phyloP scores from a whole-genome alignment of 148 eudicot species.

The Silene uniflora region DNA sequence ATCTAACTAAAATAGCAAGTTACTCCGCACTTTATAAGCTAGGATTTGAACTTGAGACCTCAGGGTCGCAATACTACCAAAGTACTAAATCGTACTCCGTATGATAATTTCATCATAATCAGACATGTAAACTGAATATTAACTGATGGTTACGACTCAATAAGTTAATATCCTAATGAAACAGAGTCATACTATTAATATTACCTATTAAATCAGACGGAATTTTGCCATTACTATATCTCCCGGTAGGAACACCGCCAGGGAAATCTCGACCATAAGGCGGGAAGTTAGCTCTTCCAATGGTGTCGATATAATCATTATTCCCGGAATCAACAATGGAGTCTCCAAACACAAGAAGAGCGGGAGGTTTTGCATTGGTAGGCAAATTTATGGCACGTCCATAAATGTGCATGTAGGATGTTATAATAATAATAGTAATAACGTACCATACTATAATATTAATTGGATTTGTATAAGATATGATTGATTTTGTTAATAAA shows the following conservation, averaged over 20 bases:
- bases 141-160: no score
- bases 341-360: slow-evolving; percentile 73
- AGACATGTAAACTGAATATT: no score
- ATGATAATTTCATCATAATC: no score
- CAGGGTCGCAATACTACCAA: no score
- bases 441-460: slow-evolving; percentile 17
- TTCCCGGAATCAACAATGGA: slow-evolving; percentile 78
- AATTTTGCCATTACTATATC: slow-evolving; percentile 37
- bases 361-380: slow-evolving; percentile 32
- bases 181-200: neutral
- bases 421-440: neutral
- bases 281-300: slow-evolving; percentile 51
- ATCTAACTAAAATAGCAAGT: no score
- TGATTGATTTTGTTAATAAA: neutral
- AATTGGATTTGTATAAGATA: neutral
- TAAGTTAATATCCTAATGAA: neutral
- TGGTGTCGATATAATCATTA: slow-evolving; percentile 50
- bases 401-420: slow-evolving; percentile 2
- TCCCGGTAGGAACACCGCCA: slow-evolving; percentile 29
- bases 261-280: slow-evolving; percentile 47
- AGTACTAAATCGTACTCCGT: no score
- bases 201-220: slow-evolving; percentile 32
- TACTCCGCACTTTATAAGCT: no score
- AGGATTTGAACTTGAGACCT: no score
- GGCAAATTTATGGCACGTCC: slow-evolving; percentile 8